phyloP scores from a whole-genome alignment of 768 basidiomycete species.

The Amanita rubescens region DNA sequence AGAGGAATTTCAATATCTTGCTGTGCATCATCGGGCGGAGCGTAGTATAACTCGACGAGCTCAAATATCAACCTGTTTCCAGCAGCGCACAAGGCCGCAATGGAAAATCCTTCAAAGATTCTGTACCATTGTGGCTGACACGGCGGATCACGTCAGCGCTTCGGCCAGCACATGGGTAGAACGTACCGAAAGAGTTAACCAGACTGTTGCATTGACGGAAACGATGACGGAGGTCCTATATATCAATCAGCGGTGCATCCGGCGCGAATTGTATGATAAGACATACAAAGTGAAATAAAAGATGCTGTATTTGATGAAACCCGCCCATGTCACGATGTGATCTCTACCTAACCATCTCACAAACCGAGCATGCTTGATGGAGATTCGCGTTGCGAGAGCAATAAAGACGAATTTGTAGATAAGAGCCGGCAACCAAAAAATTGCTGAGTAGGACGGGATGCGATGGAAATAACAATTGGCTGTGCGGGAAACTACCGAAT shows the following conservation, averaged over 20 bases:
- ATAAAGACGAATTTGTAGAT: constrained; percentile 17
- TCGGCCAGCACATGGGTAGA: neutral
- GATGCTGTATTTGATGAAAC: constrained; percentile 20
- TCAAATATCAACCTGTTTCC: constrained; percentile 22
- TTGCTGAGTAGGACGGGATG: constrained; percentile 13
- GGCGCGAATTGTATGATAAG: neutral
- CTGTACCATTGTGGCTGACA: constrained; percentile 17
- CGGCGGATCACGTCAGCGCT: neutral
- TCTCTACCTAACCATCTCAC: constrained; percentile 6
- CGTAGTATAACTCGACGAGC: constrained; percentile 22
- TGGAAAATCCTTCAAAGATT: constrained; percentile 17
- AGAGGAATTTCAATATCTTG: neutral
- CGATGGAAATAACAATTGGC: neutral
- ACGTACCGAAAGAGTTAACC: constrained; percentile 17
- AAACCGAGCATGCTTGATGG: constrained; percentile 10
- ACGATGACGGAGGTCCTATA: constrained; percentile 15
- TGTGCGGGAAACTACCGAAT: neutral
- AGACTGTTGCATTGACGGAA: constrained; percentile 13
- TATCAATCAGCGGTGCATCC: neutral
- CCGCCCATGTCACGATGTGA: constrained; percentile 12
- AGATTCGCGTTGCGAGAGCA: constrained; percentile 13
- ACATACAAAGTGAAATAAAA: constrained; percentile 22
- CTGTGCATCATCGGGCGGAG: neutral
- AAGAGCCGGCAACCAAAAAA: constrained; percentile 20
- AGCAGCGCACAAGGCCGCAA: constrained; percentile 18